These are phyloP conservation scores for Besnoitia besnoiti DNA, from an alignment of 169 alveolate species.

Conservation along the genomic window DNA sequence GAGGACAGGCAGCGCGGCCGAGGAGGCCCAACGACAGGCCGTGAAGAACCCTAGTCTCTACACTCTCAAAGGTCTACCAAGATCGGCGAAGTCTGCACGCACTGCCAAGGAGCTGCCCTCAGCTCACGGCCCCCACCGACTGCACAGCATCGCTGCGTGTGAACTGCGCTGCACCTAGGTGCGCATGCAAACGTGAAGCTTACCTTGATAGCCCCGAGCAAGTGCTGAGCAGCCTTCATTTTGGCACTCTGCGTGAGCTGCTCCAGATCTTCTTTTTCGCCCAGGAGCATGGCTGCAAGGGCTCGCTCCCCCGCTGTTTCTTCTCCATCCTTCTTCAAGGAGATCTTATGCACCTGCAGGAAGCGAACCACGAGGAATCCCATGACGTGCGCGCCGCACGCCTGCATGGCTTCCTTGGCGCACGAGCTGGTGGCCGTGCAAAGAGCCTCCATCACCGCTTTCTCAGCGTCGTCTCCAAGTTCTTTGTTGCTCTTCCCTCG, in stretches of 20 bases:
- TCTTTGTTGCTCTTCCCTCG: neutral
- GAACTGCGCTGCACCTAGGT: too few species aligned
- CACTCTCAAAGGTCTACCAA: too few species aligned
- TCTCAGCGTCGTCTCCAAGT: neutral
- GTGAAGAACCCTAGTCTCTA: too few species aligned
- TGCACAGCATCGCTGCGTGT: too few species aligned
- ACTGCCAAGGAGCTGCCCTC: too few species aligned
- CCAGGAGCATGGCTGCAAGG: conserved; percentile 43
- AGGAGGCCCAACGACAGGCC: too few species aligned
- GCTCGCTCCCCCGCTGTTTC: conserved; percentile 22
- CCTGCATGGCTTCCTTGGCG: neutral
- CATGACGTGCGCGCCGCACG: conserved; percentile 24
- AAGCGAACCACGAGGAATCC: conserved; percentile 35
- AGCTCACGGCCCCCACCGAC: too few species aligned
- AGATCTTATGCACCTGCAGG: conserved; percentile 10
- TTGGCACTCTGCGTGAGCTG: conserved; percentile 38
- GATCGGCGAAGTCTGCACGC: too few species aligned
- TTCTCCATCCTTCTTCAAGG: neutral
- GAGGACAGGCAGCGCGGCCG: too few species aligned
- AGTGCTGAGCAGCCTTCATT: conserved; percentile 38
- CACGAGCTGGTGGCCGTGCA: neutral
- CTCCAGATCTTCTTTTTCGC: conserved; percentile 26
- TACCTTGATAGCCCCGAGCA: conserved; percentile 30
- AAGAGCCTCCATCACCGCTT: neutral
- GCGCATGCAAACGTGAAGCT: neutral